phyloP scores from a whole-genome alignment of 2,329 filamentous ascomycete genomes.

The Aaosphaeria arxii region DNA sequence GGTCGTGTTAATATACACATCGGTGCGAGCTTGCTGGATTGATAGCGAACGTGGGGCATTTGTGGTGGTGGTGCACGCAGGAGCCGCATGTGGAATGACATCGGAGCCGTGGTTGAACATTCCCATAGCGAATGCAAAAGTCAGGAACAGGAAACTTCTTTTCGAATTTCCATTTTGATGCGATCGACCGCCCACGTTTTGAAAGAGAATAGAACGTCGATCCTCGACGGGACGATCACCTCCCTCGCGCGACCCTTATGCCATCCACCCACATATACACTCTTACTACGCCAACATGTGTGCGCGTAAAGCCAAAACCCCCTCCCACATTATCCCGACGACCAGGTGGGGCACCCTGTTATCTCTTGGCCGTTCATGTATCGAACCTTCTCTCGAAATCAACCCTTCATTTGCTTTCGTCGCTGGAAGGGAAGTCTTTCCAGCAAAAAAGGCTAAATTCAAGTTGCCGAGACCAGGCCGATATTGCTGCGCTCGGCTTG shows the following conservation, averaged over 20 bases:
- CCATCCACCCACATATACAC: no score
- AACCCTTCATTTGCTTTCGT: conserved; percentile 4
- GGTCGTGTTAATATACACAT: conserved; percentile 10
- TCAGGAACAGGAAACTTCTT: no score
- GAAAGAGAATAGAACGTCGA: no score
- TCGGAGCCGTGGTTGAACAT: neutral
- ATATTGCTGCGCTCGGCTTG: no score
- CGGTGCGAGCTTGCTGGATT: neutral
- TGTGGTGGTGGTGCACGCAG: neutral
- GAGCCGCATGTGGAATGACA: conserved; percentile 2
- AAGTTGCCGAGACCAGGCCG: conserved; percentile 5
- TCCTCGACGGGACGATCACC: no score
- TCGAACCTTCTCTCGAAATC: conserved; percentile 7
- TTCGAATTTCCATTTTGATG: no score
- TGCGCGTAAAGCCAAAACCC: no score
- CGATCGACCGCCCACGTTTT: no score
- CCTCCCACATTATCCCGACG: neutral
- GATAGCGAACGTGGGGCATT: conserved; percentile 11
- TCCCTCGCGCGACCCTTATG: no score
- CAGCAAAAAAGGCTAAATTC: conserved; percentile 11
- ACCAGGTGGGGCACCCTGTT: conserved; percentile 14
- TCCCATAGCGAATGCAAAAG: no score
- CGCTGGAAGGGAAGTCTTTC: conserved; percentile 4
- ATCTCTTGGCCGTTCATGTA: conserved; percentile 2
- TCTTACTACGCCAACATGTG: no score